Evolutionary conservation across 2,329 filamentous ascomycete genomes (phyloP).

Genomic region (Fusarium denticulatum): DNA sequence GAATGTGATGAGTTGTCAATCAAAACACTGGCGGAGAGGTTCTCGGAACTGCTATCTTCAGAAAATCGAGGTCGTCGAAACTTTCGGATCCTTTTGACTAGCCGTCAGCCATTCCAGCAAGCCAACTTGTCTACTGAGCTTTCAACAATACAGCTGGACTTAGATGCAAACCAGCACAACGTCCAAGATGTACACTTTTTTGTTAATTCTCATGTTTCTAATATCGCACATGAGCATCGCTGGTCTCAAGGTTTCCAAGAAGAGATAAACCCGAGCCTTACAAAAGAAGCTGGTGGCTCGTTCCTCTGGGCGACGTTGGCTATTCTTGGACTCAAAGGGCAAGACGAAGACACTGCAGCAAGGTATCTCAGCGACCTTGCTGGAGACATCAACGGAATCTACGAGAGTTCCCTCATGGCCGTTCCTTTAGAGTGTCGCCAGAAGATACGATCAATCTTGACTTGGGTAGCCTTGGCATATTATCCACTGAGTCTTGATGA

Average conservation of each 20-base stretch:
- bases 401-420: not conserved
- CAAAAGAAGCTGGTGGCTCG: not conserved
- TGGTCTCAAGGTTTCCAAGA: not conserved
- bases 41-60: not conserved
- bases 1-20: constrained; percentile 2
- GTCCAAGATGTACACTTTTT: not conserved
- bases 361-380: not conserved
- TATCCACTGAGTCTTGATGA: not conserved
- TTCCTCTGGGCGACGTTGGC: constrained; percentile 1
- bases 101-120: not conserved
- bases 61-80: not conserved
- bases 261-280: not conserved
- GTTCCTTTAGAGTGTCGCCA: not conserved
- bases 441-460: not conserved
- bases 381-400: not conserved
- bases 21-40: not conserved
- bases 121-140: not conserved
- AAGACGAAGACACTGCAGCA: not conserved
- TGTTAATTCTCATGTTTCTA: not conserved
- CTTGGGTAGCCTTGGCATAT: not conserved
- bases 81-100: not conserved
- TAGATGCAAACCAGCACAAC: not conserved
- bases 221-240: not conserved
- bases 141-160: not conserved
- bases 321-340: not conserved